phyloP scores from a whole-genome alignment of 2,329 filamentous ascomycete genomes.

The Arthrobotrys pseudoclavata region DNA sequence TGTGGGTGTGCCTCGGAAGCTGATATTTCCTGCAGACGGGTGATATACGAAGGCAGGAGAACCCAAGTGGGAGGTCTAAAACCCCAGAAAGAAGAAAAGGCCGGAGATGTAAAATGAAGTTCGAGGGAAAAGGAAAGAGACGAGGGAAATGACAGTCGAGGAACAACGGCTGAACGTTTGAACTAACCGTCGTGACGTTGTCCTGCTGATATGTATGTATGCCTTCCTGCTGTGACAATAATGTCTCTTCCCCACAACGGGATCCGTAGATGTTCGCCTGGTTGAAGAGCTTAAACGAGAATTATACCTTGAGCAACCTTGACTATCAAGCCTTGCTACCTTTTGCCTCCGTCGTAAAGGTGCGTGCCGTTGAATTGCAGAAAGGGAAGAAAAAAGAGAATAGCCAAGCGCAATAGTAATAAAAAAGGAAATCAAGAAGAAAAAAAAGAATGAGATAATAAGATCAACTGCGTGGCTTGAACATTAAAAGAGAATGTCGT shows the following conservation, averaged over 20 bases:
- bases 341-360: constrained; percentile 28
- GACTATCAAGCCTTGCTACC: constrained; percentile 25
- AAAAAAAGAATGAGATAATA: constrained; percentile 34
- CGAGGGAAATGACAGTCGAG: constrained; percentile 9
- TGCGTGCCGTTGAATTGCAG: constrained; percentile 21
- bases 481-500: constrained; percentile 51
- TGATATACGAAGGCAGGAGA: constrained; percentile 61
- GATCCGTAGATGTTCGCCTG: constrained; percentile 48
- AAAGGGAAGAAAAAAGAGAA: constrained; percentile 4
- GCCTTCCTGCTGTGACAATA: constrained; percentile 18
- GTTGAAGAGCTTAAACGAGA: constrained; percentile 56
- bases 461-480: constrained; percentile 56
- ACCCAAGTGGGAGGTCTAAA: constrained; percentile 53
- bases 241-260: constrained; percentile 41
- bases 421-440: constrained; percentile 25
- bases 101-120: constrained; percentile 26
- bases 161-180: constrained; percentile 30
- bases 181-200: constrained; percentile 34
- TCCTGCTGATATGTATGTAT: constrained; percentile 45
- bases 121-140: constrained; percentile 13
- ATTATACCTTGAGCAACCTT: constrained; percentile 47
- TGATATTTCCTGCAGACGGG: constrained; percentile 61
- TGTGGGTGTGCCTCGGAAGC: constrained; percentile 59
- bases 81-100: constrained; percentile 35
- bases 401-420: neutral